These are phyloP conservation scores for Cyclospora cayetanensis DNA, from an alignment of 169 alveolate species.

Conservation along the genomic window DNA sequence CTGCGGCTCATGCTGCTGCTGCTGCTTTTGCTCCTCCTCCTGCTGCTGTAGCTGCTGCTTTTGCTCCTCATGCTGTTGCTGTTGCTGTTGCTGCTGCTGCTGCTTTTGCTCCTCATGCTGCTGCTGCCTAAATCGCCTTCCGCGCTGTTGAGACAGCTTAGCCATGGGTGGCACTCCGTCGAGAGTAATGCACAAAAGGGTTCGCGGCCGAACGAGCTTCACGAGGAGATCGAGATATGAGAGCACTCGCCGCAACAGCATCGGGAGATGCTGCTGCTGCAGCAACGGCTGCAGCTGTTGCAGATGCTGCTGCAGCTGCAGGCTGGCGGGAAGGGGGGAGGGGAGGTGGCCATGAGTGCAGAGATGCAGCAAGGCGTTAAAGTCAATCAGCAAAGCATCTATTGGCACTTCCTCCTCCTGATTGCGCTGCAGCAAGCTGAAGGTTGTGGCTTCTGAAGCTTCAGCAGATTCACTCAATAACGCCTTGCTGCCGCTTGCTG, in stretches of 20 bases:
- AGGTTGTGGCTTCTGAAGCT: background rate
- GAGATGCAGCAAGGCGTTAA: constrained; percentile 65
- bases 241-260: constrained; percentile 54
- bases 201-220: constrained; percentile 93
- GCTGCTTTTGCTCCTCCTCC: background rate
- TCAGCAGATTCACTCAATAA: background rate
- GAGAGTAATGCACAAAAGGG: constrained; percentile 92
- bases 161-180: constrained; percentile 99
- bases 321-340: background rate
- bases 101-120: constrained; percentile 97
- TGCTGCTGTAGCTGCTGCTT: background rate
- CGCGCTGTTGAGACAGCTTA: constrained; percentile 97
- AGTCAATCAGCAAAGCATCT: constrained; percentile 62
- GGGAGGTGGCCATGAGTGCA: constrained; percentile 68
- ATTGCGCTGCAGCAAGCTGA: background rate
- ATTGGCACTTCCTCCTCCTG: constrained; percentile 6
- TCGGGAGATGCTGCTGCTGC: background rate
- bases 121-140: constrained; percentile 89
- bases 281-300: constrained; percentile 50
- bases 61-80: background rate
- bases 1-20: constrained; percentile 8
- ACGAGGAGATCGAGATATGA: constrained; percentile 79
- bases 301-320: constrained; percentile 44
- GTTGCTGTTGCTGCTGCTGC: constrained; percentile 82
- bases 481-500: background rate